phyloP scores from a whole-genome alignment of 1,284 basidiomycete species.

The Cryptococcus sp. region DNA sequence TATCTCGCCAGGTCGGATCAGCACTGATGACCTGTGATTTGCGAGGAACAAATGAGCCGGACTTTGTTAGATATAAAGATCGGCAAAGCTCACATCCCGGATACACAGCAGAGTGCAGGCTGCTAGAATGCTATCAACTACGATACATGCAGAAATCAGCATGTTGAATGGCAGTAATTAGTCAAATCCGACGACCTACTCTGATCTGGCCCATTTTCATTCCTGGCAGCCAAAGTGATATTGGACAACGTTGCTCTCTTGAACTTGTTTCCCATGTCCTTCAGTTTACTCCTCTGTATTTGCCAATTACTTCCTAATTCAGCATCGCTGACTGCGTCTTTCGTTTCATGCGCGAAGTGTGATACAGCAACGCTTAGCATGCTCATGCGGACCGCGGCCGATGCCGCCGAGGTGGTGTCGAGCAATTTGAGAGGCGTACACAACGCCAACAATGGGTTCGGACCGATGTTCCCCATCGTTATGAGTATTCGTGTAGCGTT shows the following conservation, averaged over 20 bases:
- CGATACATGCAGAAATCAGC: neutral
- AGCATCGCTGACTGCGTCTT: constrained; percentile 4
- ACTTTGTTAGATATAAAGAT: too few species aligned
- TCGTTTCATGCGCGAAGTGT: constrained; percentile 33
- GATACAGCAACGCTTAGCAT: constrained; percentile 34
- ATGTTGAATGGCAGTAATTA: neutral
- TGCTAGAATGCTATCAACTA: constrained; percentile 35
- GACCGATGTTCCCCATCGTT: constrained; percentile 41
- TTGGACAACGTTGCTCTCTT: constrained; percentile 33
- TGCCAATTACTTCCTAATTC: constrained; percentile 17
- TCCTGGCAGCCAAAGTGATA: constrained; percentile 27
- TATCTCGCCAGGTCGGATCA: constrained; percentile 37
- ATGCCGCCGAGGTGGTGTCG: constrained; percentile 35
- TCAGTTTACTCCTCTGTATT: constrained; percentile 18
- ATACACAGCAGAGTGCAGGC: constrained; percentile 40
- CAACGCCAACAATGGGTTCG: constrained; percentile 36
- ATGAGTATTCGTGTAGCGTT: constrained; percentile 29
- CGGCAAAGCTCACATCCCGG: constrained; percentile 26
- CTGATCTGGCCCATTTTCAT: constrained; percentile 14
- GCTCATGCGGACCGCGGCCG: constrained; percentile 39
- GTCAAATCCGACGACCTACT: constrained; percentile 10
- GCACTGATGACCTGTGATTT: constrained; percentile 30
- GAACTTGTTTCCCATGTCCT: constrained; percentile 27
- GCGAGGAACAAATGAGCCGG: neutral
- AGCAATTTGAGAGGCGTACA: constrained; percentile 35